Conservation (phyloP, 1,139 yeast species). For the Meyerozyma sp. region DNA sequence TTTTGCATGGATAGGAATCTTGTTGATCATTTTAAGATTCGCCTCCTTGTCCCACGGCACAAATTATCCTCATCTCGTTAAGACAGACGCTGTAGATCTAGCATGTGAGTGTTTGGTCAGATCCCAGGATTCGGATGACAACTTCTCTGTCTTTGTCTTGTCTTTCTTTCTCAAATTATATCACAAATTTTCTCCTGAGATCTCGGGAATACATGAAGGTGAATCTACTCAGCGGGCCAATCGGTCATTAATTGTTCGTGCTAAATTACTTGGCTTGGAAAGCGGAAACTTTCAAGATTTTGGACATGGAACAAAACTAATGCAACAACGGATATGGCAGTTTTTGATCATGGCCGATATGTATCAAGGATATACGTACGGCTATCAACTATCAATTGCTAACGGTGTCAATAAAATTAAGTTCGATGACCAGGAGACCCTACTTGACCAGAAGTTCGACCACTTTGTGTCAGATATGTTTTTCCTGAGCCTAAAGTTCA, state of each 20-base stretch:
- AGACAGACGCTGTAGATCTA: neutral
- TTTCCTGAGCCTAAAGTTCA: neutral
- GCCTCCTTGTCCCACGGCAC: slow-evolving; percentile 26
- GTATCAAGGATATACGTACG: slow-evolving; percentile 29
- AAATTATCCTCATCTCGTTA: neutral
- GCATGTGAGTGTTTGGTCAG: neutral
- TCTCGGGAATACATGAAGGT: slow-evolving; percentile 44
- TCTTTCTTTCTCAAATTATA: slow-evolving; percentile 29
- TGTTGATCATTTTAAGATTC: slow-evolving; percentile 37
- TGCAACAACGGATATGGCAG: slow-evolving; percentile 29
- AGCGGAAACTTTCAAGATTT: slow-evolving; percentile 27
- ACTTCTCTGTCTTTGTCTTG: neutral
- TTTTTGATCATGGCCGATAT: slow-evolving; percentile 29
- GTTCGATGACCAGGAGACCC: neutral
- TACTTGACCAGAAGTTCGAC: neutral
- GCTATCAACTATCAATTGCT: slow-evolving; percentile 18
- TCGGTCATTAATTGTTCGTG: slow-evolving; percentile 36
- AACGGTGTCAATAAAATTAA: neutral
- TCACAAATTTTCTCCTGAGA: slow-evolving; percentile 44
- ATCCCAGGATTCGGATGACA: neutral
- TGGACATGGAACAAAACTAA: slow-evolving; percentile 5
- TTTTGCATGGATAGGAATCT: slow-evolving; percentile 40
- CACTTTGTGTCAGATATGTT: neutral
- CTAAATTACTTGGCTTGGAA: slow-evolving; percentile 41
- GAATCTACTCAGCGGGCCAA: slow-evolving; percentile 35